Base-by-base conservation (phyloP, 2,329 filamentous ascomycete species). In the Aspergillus puulaauensis region DNA sequence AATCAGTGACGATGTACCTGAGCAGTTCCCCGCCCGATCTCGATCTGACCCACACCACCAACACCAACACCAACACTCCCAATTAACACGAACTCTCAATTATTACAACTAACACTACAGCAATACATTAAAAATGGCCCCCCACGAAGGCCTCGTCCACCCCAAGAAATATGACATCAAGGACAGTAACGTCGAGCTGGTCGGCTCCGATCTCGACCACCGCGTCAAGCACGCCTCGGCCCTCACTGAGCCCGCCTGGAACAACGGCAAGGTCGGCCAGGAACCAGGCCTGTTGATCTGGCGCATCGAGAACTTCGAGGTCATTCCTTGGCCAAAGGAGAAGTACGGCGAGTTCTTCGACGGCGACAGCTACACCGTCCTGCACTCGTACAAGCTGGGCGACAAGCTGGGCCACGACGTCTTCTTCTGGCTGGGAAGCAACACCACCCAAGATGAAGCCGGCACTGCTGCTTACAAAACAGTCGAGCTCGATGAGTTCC, bases 381-480 rank as follows among this genome's bases (percentile, higher is more conserved):
- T 90, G 47, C 77, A 85, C 68, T 85, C 86, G 4, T 83, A 82
- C 70, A 81, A 82, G 64, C 68, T 84, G 46, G 73, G 76, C 43
- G 65, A 80, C 58, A 79, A 77, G 64, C 75, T 88, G 4, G 76
- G 74, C 43, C 86, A 89, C 64, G 86, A 89, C 50, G 82, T 89
- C 66, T 89, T 86, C 78, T 89, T 89, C 75, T 90, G 86, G 86
- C 79, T 89, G 1, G 87, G 87, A 4, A 77, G 73, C 52, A 82
- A 87, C 66, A 89, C 86, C 0, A 82, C 83, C 2, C 85, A 88
- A 73, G 87, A 89, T 62, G 87, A 90, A 73, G 86, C 86, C 2
- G 87, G 86, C 15, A 85, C 83, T 0, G 87, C 87, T 0, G 86
- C 87, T 2, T 83, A 90, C 75, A 90, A 89, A 77, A 87, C 86